Conservation (phyloP, 2,329 filamentous ascomycete species). For the Aspergillus fijiensis region DNA sequence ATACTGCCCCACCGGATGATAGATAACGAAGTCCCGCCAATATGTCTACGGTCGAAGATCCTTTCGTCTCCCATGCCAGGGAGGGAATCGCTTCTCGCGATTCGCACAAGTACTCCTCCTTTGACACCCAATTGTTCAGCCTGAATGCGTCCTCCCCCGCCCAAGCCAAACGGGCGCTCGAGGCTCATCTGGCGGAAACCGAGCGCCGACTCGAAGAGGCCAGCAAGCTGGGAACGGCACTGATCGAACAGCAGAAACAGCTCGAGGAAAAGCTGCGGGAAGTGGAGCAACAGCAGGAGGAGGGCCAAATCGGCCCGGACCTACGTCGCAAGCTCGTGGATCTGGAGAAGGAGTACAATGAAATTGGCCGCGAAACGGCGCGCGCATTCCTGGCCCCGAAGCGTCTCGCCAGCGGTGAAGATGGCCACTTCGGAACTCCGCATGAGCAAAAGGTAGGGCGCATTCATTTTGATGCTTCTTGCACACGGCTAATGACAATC, state of each 20-base stretch:
- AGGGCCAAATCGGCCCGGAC: constrained; percentile 78
- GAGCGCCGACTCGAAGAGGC: constrained; percentile 89
- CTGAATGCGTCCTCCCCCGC: constrained; percentile 79
- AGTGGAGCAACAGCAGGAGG: constrained; percentile 73
- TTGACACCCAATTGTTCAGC: constrained; percentile 77
- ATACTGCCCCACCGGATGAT: constrained; percentile 1
- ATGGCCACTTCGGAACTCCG: constrained; percentile 45
- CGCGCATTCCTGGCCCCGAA: constrained; percentile 85
- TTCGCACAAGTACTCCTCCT: constrained; percentile 73
- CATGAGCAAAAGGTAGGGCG: constrained; percentile 48
- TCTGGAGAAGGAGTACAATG: constrained; percentile 92
- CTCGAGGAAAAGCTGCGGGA: constrained; percentile 79
- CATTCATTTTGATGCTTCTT: not conserved
- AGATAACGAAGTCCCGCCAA: constrained; percentile 19
- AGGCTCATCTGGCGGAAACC: constrained; percentile 89
- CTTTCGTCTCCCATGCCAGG: constrained; percentile 55
- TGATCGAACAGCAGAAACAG: constrained; percentile 83
- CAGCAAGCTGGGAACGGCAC: constrained; percentile 79
- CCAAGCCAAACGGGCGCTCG: constrained; percentile 82
- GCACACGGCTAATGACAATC: constrained; percentile 1
- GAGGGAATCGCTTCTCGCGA: constrained; percentile 43
- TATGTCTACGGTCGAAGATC: constrained; percentile 50
- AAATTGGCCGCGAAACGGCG: constrained; percentile 85
- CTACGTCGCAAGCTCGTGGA: constrained; percentile 79
- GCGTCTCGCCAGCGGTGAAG: constrained; percentile 70